These are phyloP conservation scores for Quercus gilva DNA, from an alignment of 306 rosid genomes.

Conservation along the genomic window DNA sequence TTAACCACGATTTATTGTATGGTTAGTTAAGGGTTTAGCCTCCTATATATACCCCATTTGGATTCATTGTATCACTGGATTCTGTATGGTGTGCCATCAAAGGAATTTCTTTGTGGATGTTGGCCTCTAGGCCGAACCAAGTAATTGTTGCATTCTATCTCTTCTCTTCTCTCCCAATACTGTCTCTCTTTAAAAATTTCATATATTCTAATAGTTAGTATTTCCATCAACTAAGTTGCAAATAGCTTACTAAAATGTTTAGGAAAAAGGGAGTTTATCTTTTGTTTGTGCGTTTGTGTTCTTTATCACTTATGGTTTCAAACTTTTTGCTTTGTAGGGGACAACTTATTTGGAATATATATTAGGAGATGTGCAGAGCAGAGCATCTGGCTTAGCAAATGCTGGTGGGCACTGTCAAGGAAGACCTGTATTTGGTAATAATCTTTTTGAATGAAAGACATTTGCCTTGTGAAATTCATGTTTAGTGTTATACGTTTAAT, in stretches of 20 bases:
- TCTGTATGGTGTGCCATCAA: too few species aligned
- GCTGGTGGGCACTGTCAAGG: conserved; percentile 27
- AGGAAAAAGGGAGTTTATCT: not conserved
- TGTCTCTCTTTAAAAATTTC: too few species aligned
- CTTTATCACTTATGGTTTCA: conserved; percentile 3
- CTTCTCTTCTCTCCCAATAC: too few species aligned
- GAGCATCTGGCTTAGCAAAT: conserved; percentile 28
- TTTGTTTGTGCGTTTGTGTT: not conserved
- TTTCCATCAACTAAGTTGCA: not conserved
- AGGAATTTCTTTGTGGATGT: too few species aligned
- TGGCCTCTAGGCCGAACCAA: too few species aligned
- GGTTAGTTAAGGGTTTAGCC: too few species aligned
- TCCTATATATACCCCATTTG: too few species aligned
- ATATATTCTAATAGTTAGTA: not conserved
- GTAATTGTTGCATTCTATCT: too few species aligned
- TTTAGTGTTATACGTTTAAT: too few species aligned
- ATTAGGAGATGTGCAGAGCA: conserved; percentile 43
- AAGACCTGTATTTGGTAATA: conserved; percentile 48
- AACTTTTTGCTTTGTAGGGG: conserved; percentile 43
- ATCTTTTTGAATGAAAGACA: conserved; percentile 8
- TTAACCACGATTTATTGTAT: too few species aligned
- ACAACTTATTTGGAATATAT: conserved; percentile 53
- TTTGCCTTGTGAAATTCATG: not conserved
- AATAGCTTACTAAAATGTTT: not conserved
- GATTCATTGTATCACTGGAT: too few species aligned